Evolutionary conservation across 345 rosid genomes (phyloP), one percentile per base, ranked within the genome.

Genomic region (Heritiera littoralis): DNA sequence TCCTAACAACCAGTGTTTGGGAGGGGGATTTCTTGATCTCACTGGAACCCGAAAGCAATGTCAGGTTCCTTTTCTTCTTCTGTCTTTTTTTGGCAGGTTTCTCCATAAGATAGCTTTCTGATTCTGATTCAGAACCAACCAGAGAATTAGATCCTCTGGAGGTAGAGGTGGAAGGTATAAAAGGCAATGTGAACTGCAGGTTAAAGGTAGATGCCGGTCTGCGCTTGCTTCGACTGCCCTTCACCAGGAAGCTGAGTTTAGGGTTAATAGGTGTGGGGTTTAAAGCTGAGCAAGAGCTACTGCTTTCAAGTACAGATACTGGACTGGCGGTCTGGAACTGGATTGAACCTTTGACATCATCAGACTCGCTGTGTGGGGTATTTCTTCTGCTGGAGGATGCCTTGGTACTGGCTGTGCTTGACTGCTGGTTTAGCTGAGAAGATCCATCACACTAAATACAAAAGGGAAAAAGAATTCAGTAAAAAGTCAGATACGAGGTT

Each of bases 201-300:
- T 77, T 86, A 30, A 59, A 63, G 23, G 72, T 54, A 59, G 88
- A 74, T 63, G 86, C 87, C 58, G 86, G 91, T 48, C 86, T 76
- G 54, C 92, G 86, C 88, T 95, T 93, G 90, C 91, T 92, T 85
- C 98, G 92, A 69, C 89, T 74, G 8, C 98, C 89, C 85, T 89
- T 95, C 81, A 86, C 86, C 0, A 83, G 87, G 66, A 87, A 80
- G 68, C 48, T 64, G 54, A 84, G 79, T 79, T 78, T 83, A 46
- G 84, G 81, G 54, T 61, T 61, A n/a, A 81, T 59, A 72, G 78
- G 54, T 71, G 80, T 67, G 6, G 64, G 76, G 71, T 87, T 93
- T 32, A 85, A 89, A 45, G 84, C 82, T 15, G 89, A 87, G 85
- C 83, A 84, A 28, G 93, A 90, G 86, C 90, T 83, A 80, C 90